Evolutionary conservation across 306 rosid species (phyloP), one percentile per base, ranked within the genome.

Genomic region (Adenanthera pavonina): DNA sequence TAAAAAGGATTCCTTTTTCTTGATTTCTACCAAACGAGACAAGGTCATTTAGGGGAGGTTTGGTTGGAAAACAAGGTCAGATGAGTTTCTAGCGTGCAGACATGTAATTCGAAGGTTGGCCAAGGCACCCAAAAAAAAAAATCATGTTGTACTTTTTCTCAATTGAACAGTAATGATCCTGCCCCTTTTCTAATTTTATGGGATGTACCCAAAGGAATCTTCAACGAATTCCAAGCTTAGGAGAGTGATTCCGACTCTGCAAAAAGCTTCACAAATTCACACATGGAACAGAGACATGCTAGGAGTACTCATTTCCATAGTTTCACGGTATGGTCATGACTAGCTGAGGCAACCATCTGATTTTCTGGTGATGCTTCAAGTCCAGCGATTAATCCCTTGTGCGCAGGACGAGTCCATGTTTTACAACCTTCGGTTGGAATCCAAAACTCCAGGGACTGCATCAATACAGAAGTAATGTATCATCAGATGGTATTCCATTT

Each of bases 401-500:
- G 94, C 4, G 92, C 91, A 25, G 87, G 72, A 72, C 86, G 41
- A 3, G 75, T n/a, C 87, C 44, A 2, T 51, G 88, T 74, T 64
- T 52, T 81, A 33, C 54, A 57, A 81, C 81, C 10, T 41, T 84
- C 86, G 0, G 74, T 57, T 48, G 97, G 88, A 81, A 65, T 75
- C 92, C 92, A 92, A 51, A 87, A 54, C 59, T 86, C 90, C 11
- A 92, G 75, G 41, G 81, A 60, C 94, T 90, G 86, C 92, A 81
- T 57, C 34, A 61, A 33, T 66, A 16, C 36, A 30, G 14, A 33
- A 25, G 48, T 10, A 60, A 41, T 15, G 51, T 70, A 44, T 54
- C 73, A 75, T 62, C 57, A 72, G 48, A 75, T 70, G 48, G 59
- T 40, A 36, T 48, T 80, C 79, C 15, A 74, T 46, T 30, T 17